Conservation (phyloP, 352 stramenopile species). For the Pythium coloratum region DNA sequence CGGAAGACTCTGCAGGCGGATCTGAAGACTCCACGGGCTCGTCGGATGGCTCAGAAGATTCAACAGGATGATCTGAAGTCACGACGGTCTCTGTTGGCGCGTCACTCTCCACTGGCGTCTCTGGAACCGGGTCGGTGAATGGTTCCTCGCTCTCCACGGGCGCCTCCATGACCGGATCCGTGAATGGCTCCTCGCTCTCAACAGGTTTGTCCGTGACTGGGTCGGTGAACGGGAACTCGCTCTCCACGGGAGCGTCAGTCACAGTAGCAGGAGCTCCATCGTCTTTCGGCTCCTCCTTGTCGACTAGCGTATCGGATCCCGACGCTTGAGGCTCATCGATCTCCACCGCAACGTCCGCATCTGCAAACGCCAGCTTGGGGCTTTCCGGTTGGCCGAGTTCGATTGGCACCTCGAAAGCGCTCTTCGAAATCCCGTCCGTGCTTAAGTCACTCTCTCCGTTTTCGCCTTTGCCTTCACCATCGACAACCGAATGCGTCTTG, state of each 20-base stretch:
- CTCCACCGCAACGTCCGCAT: not conserved
- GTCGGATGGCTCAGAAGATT: not conserved
- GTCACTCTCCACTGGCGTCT: not conserved
- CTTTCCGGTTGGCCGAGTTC: conserved; percentile 1
- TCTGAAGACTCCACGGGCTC: not conserved
- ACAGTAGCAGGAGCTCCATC: not conserved
- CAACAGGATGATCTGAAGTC: not conserved
- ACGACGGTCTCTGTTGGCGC: not conserved
- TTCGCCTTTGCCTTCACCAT: not conserved
- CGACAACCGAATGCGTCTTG: not conserved
- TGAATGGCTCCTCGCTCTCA: too few relatives aligned
- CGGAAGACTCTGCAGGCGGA: not conserved
- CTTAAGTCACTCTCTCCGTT: not conserved
- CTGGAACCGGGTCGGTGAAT: not conserved
- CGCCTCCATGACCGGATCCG: too few relatives aligned
- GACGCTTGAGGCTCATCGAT: not conserved
- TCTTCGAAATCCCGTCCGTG: conserved; percentile 1
- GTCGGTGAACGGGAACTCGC: not conserved
- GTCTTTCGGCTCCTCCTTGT: not conserved
- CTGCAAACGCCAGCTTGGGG: not conserved
- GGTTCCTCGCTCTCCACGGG: not conserved
- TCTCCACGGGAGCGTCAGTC: not conserved
- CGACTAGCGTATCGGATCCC: not conserved
- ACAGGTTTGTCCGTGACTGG: not conserved
- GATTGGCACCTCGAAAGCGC: conserved; percentile 36